A percentile compares a stretch with the other conserved stretches of the same genome.
Conservation (phyloP, 805 yeast genomes). For the Starmerella cellae region DNA sequence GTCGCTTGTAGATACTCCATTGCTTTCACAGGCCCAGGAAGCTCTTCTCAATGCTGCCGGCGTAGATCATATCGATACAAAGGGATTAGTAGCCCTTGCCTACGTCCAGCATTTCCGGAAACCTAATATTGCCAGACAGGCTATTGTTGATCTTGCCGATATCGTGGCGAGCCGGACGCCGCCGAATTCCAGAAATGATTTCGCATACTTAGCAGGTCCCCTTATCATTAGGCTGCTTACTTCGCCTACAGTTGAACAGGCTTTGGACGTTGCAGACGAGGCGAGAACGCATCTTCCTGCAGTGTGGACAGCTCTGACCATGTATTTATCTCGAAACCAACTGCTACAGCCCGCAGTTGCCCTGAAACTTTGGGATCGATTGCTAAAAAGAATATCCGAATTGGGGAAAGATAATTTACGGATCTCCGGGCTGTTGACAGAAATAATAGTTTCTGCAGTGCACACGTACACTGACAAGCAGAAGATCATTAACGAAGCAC, state of each 20-base stretch:
- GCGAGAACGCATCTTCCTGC: slow-evolving; percentile 9
- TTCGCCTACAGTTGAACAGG: slow-evolving; percentile 9
- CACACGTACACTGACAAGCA: slow-evolving; percentile 7
- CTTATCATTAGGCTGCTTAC: slow-evolving; percentile 11
- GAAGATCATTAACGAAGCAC: slow-evolving; percentile 3
- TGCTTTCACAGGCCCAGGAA: slow-evolving; percentile 21
- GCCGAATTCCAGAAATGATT: slow-evolving; percentile 1
- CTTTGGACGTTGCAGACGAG: slow-evolving; percentile 9
- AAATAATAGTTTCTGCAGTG: slow-evolving; percentile 10
- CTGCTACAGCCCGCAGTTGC: slow-evolving; percentile 18
- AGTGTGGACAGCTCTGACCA: slow-evolving; percentile 22
- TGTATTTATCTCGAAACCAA: slow-evolving; percentile 14
- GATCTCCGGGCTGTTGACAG: slow-evolving; percentile 4
- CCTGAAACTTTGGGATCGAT: slow-evolving; percentile 9
- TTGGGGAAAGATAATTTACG: not conserved
- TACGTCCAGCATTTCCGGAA: slow-evolving; percentile 16
- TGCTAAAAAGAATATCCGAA: not conserved
- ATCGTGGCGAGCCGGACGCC: slow-evolving; percentile 8
- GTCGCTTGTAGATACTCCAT: slow-evolving; percentile 15
- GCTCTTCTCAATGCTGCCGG: slow-evolving; percentile 19
- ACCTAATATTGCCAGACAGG: slow-evolving; percentile 8
- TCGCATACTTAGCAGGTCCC: slow-evolving; percentile 15
- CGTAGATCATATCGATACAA: slow-evolving; percentile 18
- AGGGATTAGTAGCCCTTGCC: slow-evolving; percentile 25
- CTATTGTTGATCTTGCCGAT: slow-evolving; percentile 4